phyloP scores from a whole-genome alignment of 306 rosid genomes.

The Dryas alaskensis region DNA sequence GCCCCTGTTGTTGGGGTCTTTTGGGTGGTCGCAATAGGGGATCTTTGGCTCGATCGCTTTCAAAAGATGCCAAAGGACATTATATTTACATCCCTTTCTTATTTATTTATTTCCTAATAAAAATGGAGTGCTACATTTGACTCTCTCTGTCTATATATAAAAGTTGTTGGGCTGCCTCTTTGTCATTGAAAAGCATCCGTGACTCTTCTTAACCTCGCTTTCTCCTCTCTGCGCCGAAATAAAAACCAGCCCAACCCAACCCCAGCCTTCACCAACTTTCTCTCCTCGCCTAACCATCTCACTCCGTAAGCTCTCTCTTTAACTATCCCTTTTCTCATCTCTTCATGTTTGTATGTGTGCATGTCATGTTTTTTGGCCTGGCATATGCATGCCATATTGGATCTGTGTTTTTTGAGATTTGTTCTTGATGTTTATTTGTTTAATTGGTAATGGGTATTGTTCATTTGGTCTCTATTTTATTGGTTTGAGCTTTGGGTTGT shows the following conservation, averaged over 20 bases:
- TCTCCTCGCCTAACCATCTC: slow-evolving; percentile 1
- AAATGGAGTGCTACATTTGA: background rate
- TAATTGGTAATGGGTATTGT: background rate
- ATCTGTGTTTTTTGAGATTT: background rate
- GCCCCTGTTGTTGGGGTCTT: background rate
- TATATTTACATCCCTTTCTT: background rate
- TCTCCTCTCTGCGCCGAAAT: slow-evolving; percentile 20
- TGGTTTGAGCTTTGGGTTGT: background rate
- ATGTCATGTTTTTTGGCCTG: background rate
- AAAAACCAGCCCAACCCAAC: background rate
- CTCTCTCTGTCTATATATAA: background rate
- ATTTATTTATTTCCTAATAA: background rate
- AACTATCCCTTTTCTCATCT: background rate
- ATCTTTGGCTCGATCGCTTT: slow-evolving; percentile 10
- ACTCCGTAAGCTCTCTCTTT: slow-evolving; percentile 17
- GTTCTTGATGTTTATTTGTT: background rate
- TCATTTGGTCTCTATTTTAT: background rate
- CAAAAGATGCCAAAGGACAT: slow-evolving; percentile 24
- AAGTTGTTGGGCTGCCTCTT: background rate
- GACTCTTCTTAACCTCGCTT: background rate
- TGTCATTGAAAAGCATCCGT: background rate
- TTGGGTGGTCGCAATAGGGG: background rate
- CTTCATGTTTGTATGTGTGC: background rate
- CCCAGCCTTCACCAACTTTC: background rate
- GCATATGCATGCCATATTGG: background rate